A percentile compares a stretch with the other conserved stretches of the same genome.
phyloP scores from a whole-genome alignment of 805 yeast species.

The Maudiozyma serrabonitensis region DNA sequence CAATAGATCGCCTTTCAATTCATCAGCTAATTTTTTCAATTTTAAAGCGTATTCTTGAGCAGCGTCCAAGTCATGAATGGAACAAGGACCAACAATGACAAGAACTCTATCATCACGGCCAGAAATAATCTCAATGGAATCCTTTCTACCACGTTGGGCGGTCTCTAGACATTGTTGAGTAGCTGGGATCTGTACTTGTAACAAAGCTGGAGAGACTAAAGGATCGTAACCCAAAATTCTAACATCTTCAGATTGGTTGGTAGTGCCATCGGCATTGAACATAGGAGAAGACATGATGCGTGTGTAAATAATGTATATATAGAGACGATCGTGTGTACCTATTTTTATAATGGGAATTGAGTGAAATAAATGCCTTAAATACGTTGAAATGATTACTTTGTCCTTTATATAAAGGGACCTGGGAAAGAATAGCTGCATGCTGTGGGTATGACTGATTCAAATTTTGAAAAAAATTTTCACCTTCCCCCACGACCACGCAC shows the following conservation, averaged over 20 bases:
- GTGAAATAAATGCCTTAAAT: too few relatives aligned
- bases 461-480: too few relatives aligned
- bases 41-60: constrained; percentile 81
- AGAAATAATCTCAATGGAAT: constrained; percentile 61
- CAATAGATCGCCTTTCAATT: constrained; percentile 65
- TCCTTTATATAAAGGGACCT: too few relatives aligned
- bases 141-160: constrained; percentile 69
- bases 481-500: too few relatives aligned
- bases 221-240: constrained; percentile 89
- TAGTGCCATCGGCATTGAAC: constrained; percentile 31
- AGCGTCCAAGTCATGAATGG: constrained; percentile 83
- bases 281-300: constrained; percentile 12
- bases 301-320: neutral
- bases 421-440: too few relatives aligned
- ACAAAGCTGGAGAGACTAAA: constrained; percentile 80
- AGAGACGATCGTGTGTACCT: too few relatives aligned
- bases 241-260: constrained; percentile 54
- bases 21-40: constrained; percentile 56
- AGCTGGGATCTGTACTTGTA: constrained; percentile 78
- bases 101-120: constrained; percentile 76
- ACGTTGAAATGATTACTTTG: too few relatives aligned
- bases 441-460: too few relatives aligned
- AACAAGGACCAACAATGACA: constrained; percentile 93
- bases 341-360: too few relatives aligned
- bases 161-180: constrained; percentile 43